Evolutionary conservation across 306 rosid species (phyloP).

Genomic region (Bauhinia variegata): DNA sequence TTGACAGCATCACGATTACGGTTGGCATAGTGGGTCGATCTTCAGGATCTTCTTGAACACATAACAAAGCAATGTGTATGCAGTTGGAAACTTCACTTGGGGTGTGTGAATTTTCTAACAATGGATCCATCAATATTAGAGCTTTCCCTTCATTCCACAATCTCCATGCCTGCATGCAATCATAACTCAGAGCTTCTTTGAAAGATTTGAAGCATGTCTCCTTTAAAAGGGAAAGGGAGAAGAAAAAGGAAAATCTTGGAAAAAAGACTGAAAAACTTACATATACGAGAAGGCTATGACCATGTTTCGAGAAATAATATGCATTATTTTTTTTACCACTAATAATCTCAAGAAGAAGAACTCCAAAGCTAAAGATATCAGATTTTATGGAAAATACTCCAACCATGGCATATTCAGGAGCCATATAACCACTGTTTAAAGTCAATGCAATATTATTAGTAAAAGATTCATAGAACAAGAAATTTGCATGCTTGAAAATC

Average conservation of each 20-base stretch:
- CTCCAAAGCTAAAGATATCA: conserved; percentile 27
- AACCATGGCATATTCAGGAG: no score
- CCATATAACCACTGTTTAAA: conserved; percentile 32
- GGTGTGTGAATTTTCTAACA: conserved; percentile 1
- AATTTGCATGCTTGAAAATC: no score
- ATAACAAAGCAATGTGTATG: conserved; percentile 31
- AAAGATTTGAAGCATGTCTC: no score
- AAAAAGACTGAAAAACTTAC: background rate
- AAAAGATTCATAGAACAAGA: no score
- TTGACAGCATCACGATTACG: conserved; percentile 26
- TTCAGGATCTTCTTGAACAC: no score
- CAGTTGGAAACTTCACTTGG: conserved; percentile 16
- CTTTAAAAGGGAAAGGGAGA: background rate
- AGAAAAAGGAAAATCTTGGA: background rate
- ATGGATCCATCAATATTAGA: conserved; percentile 33
- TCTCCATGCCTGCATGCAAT: conserved; percentile 25
- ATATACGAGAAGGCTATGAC: conserved; percentile 8
- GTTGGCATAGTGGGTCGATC: conserved; percentile 28
- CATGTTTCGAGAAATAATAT: background rate
- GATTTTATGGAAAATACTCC: background rate
- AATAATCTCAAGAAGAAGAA: conserved; percentile 23
- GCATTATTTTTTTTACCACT: background rate
- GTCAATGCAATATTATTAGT: background rate
- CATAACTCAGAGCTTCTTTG: background rate
- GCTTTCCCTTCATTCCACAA: conserved; percentile 36